Evolutionary conservation across 495 filamentous ascomycete species (phyloP).

Genomic region (Xylaria cubensis): DNA sequence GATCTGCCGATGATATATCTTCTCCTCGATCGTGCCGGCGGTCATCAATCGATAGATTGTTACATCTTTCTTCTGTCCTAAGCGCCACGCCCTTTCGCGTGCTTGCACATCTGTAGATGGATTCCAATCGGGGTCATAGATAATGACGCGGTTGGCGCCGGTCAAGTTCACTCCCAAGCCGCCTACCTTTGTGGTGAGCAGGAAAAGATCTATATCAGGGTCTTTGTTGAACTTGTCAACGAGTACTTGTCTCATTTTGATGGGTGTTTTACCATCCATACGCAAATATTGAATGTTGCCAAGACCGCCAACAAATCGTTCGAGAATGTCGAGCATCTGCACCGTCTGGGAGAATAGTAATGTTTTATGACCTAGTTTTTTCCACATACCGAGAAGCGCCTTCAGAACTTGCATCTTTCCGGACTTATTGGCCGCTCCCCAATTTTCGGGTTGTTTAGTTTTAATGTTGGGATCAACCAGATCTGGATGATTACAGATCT

Average conservation of each 20-base stretch:
- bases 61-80: constrained; percentile 93
- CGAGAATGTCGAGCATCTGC: constrained; percentile 92
- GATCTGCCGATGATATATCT: constrained; percentile 97
- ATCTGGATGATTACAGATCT: constrained; percentile 98
- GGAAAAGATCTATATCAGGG: constrained; percentile 80
- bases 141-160: constrained; percentile 93
- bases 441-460: constrained; percentile 67
- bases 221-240: constrained; percentile 92
- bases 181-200: constrained; percentile 93
- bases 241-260: constrained; percentile 79
- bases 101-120: constrained; percentile 93
- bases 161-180: constrained; percentile 94
- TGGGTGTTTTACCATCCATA: constrained; percentile 91
- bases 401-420: constrained; percentile 96
- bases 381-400: constrained; percentile 84
- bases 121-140: constrained; percentile 98
- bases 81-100: constrained; percentile 92
- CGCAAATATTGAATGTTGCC: constrained; percentile 77
- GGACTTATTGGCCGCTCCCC: constrained; percentile 75
- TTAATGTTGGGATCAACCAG: constrained; percentile 70
- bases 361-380: constrained; percentile 84
- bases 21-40: constrained; percentile 97
- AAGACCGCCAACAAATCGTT: constrained; percentile 73
- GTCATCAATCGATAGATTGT: constrained; percentile 95
- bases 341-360: constrained; percentile 88